Base-by-base conservation (phyloP, 2,329 filamentous ascomycete genomes). In the Aspergillus ochraceoroseus region DNA sequence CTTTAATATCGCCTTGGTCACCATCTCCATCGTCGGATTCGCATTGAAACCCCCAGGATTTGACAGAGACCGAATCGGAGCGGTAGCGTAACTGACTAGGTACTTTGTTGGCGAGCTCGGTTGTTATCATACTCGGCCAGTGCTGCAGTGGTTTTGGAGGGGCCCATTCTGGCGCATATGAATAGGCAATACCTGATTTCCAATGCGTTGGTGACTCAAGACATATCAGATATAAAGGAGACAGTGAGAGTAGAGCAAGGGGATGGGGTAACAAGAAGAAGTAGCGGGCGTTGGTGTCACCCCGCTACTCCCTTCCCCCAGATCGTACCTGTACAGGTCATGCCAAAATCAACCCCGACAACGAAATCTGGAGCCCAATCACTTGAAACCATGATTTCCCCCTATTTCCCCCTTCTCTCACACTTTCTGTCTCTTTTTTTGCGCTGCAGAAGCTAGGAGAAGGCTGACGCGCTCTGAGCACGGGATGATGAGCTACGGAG, bases 181-280 rank as follows among this genome's bases (percentile, higher is more conserved):
- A 63, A 44, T 64, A 66, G 26, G 63, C 61, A 25, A 65, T 62
- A 5, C 61, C 63, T 55, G n/a, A n/a, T n/a, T n/a, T n/a, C n/a
- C n/a, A n/a, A n/a, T n/a, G n/a, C n/a, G n/a, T n/a, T n/a, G n/a
- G n/a, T n/a, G n/a, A n/a, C n/a, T n/a, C n/a, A n/a, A n/a, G n/a
- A n/a, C n/a, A n/a, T n/a, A n/a, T n/a, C n/a, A n/a, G n/a, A n/a
- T n/a, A n/a, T n/a, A n/a, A n/a, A n/a, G n/a, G n/a, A 15, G 19
- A n/a, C 22, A 7, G 41, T n/a, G 14, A 29, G 2, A 26, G 17
- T 17, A 27, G 22, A 17, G 15, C 17, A 13, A 19, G 28, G 17
- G 2, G 11, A 22, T 29, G 13, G 8, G 19, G n/a, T 14, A 11
- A 15, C n/a, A n/a, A n/a, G n/a, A n/a, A n/a, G n/a, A n/a, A n/a